phyloP scores from a whole-genome alignment of 805 yeast species.

The Metschnikowia chrysomelidarum region DNA sequence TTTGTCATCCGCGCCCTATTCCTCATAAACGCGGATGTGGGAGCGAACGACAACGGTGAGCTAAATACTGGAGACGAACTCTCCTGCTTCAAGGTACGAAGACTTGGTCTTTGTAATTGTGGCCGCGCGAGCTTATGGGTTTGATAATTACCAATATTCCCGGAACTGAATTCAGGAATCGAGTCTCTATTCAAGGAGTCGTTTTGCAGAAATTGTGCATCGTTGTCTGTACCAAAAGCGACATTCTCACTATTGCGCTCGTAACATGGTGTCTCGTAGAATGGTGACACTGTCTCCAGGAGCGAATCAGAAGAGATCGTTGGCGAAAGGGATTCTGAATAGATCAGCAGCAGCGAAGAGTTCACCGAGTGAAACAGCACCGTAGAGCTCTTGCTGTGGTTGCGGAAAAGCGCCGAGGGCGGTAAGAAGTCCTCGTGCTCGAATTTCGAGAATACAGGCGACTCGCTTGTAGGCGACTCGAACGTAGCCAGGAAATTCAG shows the following conservation, averaged over 20 bases:
- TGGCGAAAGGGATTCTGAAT: conserved; percentile 23
- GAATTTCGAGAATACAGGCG: conserved; percentile 10
- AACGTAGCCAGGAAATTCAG: conserved; percentile 5
- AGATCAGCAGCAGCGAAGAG: conserved; percentile 31
- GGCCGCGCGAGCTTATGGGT: conserved; percentile 3
- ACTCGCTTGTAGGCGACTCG: conserved; percentile 10
- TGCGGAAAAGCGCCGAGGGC: conserved; percentile 19
- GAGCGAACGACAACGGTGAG: conserved; percentile 35
- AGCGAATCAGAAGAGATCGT: conserved; percentile 32
- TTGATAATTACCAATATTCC: not conserved
- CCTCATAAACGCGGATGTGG: conserved; percentile 18
- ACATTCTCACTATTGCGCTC: too few species aligned
- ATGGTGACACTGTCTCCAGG: conserved; percentile 26
- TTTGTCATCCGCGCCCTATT: too few species aligned
- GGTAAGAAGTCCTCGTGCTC: conserved; percentile 19
- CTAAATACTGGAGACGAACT: conserved; percentile 32
- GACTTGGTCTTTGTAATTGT: conserved; percentile 9
- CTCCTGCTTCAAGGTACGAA: conserved; percentile 10
- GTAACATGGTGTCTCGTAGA: conserved; percentile 23
- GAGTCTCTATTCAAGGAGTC: too few species aligned
- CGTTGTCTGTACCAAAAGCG: too few species aligned
- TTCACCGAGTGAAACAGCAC: conserved; percentile 25
- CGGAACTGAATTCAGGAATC: too few species aligned
- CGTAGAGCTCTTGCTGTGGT: conserved; percentile 17
- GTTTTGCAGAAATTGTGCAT: too few species aligned